These are phyloP conservation scores for Sclerotiophoma versabilis DNA, from an alignment of 2,329 filamentous ascomycete species.

Conservation along the genomic window DNA sequence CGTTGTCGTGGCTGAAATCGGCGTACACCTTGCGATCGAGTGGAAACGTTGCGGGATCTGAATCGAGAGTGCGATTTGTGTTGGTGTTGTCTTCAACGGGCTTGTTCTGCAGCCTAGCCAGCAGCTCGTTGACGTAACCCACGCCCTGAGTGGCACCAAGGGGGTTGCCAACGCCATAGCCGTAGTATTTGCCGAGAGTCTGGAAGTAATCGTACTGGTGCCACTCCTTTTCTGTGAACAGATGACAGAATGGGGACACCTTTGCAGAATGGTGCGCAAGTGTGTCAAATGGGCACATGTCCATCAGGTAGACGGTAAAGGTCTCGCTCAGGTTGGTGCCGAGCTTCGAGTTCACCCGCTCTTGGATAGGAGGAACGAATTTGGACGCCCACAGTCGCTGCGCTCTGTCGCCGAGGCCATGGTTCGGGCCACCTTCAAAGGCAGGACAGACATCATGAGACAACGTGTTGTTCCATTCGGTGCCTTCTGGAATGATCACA, in stretches of 20 bases:
- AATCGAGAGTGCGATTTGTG: slow-evolving; percentile 80
- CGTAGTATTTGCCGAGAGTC: slow-evolving; percentile 84
- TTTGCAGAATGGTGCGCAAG: slow-evolving; percentile 63
- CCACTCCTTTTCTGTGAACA: slow-evolving; percentile 81
- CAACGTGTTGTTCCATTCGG: slow-evolving; percentile 79
- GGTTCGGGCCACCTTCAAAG: slow-evolving; percentile 69
- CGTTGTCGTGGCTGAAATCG: slow-evolving; percentile 92
- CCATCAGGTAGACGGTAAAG: slow-evolving; percentile 79
- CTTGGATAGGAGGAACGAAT: slow-evolving; percentile 73
- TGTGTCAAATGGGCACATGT: slow-evolving; percentile 85
- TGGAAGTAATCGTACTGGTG: slow-evolving; percentile 80
- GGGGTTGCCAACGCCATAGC: slow-evolving; percentile 76
- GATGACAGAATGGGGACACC: slow-evolving; percentile 74
- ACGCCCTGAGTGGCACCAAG: slow-evolving; percentile 86
- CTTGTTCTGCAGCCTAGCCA: slow-evolving; percentile 75
- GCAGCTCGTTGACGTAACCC: slow-evolving; percentile 86
- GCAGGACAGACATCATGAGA: slow-evolving; percentile 73
- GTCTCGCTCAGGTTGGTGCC: slow-evolving; percentile 69
- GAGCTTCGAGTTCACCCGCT: slow-evolving; percentile 73
- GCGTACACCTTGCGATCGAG: slow-evolving; percentile 73
- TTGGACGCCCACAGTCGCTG: slow-evolving; percentile 65
- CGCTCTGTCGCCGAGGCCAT: slow-evolving; percentile 58
- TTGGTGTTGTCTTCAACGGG: slow-evolving; percentile 76
- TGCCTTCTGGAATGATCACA: slow-evolving; percentile 72
- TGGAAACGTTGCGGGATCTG: slow-evolving; percentile 73